Evolutionary conservation across 169 alveolate genomes (phyloP).

Genomic region (Plasmodium vivax): DNA sequence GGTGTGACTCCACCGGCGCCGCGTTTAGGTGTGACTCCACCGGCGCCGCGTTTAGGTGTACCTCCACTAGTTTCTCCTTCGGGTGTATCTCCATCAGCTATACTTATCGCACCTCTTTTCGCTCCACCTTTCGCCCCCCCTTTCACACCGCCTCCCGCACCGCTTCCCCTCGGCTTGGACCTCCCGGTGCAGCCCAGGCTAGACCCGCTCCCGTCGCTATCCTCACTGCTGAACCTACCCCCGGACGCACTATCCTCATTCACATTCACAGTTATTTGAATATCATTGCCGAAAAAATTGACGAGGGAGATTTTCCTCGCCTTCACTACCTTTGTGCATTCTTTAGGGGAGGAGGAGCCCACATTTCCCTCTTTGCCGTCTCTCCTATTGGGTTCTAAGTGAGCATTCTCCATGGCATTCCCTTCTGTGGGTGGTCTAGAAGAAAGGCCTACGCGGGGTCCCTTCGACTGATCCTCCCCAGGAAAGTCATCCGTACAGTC

Average conservation of each 20-base stretch:
- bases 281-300: constrained; percentile 24
- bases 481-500: not conserved
- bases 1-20: not conserved
- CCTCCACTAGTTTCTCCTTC: too few relatives aligned
- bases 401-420: not conserved
- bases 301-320: constrained; percentile 29
- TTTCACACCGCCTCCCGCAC: too few relatives aligned
- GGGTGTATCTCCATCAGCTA: too few relatives aligned
- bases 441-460: not conserved
- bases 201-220: not conserved
- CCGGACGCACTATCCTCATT: not conserved
- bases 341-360: not conserved
- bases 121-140: too few relatives aligned
- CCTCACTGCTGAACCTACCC: constrained; percentile 6
- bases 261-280: constrained; percentile 42
- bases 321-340: not conserved
- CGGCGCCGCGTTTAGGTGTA: too few relatives aligned
- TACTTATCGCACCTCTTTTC: not conserved
- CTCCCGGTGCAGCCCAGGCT: not conserved
- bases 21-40: not conserved
- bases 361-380: not conserved
- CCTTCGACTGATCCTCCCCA: not conserved
- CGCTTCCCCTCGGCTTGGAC: not conserved
- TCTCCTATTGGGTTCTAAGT: not conserved
- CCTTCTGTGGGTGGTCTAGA: not conserved